Conservation (phyloP, 306 rosid genomes). For the Fagus crenata region DNA sequence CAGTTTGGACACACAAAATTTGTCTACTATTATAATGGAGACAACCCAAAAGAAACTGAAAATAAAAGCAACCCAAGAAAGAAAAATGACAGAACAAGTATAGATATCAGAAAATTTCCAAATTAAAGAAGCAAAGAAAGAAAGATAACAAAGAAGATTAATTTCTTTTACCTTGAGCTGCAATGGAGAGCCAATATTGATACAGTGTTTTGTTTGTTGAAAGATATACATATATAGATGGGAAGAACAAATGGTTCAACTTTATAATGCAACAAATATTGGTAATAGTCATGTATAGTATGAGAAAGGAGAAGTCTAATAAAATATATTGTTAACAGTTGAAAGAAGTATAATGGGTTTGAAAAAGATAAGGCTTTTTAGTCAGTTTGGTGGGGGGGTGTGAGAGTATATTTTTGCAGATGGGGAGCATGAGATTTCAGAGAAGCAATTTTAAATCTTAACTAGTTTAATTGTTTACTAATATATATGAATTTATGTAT, state of each 20-base stretch:
- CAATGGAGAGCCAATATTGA: constrained; percentile 36
- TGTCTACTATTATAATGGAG: constrained; percentile 31
- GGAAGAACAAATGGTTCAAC: constrained; percentile 42
- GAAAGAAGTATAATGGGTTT: constrained; percentile 47
- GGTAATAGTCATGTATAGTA: constrained; percentile 46
- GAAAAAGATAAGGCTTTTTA: constrained; percentile 65
- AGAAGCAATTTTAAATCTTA: constrained; percentile 45
- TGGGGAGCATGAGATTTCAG: constrained; percentile 66
- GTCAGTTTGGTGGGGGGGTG: constrained; percentile 74
- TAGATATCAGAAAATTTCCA: neutral
- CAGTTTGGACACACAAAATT: constrained; percentile 46
- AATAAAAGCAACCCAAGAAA: neutral
- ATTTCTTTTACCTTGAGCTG: constrained; percentile 51
- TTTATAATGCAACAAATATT: constrained; percentile 48
- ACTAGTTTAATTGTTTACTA: constrained; percentile 24
- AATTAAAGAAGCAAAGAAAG: constrained; percentile 19
- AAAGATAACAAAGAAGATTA: constrained; percentile 21
- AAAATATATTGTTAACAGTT: constrained; percentile 43
- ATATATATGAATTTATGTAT: constrained; percentile 22
- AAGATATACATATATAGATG: constrained; percentile 45
- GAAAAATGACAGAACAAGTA: neutral
- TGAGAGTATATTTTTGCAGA: constrained; percentile 57
- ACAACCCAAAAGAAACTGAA: constrained; percentile 14
- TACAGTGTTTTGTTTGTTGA: constrained; percentile 42
- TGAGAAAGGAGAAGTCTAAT: constrained; percentile 16